Evolutionary conservation across 1,284 basidiomycete species (phyloP).

Genomic region (Uromyces viciae-fabae): DNA sequence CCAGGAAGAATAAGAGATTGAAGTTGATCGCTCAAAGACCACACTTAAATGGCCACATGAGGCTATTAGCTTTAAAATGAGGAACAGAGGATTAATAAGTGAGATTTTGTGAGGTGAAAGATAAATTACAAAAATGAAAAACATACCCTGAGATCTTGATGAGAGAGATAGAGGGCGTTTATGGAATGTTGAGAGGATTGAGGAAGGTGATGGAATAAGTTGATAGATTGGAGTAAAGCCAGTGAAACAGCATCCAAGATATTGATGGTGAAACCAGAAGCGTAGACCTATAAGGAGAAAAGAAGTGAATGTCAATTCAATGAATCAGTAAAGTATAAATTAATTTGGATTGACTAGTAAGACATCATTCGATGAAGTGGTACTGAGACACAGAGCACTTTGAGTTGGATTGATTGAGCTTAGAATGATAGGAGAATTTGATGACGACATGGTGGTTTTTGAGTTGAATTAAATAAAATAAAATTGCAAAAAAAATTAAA

Average conservation of each 20-base stretch:
- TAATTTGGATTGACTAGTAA: neutral
- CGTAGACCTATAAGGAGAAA: constrained; percentile 1
- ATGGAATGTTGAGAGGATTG: constrained; percentile 12
- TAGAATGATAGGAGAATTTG: neutral
- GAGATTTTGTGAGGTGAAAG: neutral
- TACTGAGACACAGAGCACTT: neutral
- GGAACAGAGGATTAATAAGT: neutral
- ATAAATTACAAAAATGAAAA: neutral
- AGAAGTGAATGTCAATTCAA: neutral
- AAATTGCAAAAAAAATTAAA: neutral
- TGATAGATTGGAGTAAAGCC: constrained; percentile 14
- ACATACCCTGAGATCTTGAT: neutral
- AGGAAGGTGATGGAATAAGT: constrained; percentile 23
- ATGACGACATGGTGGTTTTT: neutral
- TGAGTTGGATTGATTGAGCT: constrained; percentile 10
- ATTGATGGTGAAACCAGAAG: constrained; percentile 28
- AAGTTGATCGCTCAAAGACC: constrained; percentile 23
- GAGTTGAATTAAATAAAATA: neutral
- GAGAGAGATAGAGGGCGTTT: constrained; percentile 11
- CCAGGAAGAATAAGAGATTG: neutral
- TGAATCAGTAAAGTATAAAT: neutral
- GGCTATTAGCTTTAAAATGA: constrained; percentile 11
- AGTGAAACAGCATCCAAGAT: neutral
- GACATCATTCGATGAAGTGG: neutral
- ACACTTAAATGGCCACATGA: constrained; percentile 19